Evolutionary conservation across 257 asterid species (phyloP).

Genomic region (Verbascum thapsus): DNA sequence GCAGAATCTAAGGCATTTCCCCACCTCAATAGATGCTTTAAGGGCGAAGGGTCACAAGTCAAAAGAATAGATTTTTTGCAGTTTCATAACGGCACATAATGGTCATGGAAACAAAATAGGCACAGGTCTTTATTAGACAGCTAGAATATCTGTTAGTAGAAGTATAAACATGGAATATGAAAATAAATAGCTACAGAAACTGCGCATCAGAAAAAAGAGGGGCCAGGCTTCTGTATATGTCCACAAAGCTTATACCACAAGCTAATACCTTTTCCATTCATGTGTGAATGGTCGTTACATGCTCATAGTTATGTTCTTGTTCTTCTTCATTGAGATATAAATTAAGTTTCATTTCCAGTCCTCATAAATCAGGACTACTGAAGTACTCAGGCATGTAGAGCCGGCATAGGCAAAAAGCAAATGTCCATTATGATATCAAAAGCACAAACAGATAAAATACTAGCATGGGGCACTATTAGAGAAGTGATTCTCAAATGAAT

Average conservation of each 20-base stretch:
- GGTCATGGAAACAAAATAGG: neutral
- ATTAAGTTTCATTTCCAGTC: neutral
- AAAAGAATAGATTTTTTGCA: slow-evolving; percentile 9
- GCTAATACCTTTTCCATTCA: slow-evolving; percentile 17
- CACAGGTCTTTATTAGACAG: neutral
- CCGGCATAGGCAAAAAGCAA: slow-evolving; percentile 6
- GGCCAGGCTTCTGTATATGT: neutral
- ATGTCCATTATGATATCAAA: slow-evolving; percentile 10
- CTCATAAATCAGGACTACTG: slow-evolving; percentile 2
- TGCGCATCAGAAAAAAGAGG: neutral
- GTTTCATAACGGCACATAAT: slow-evolving; percentile 16
- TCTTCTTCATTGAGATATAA: slow-evolving; percentile 1
- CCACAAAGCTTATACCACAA: neutral
- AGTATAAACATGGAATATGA: neutral
- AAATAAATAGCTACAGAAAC: neutral
- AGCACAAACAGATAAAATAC: slow-evolving; percentile 15
- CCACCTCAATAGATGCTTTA: no score
- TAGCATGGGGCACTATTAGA: slow-evolving; percentile 19
- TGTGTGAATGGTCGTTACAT: neutral
- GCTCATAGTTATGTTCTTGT: neutral
- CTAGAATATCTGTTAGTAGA: neutral
- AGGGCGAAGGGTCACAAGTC: neutral
- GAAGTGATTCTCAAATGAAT: slow-evolving; percentile 9
- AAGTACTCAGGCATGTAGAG: slow-evolving; percentile 8
- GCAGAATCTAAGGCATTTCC: no score